Conservation (phyloP, 805 yeast genomes). For the Grigorovia humatica region DNA sequence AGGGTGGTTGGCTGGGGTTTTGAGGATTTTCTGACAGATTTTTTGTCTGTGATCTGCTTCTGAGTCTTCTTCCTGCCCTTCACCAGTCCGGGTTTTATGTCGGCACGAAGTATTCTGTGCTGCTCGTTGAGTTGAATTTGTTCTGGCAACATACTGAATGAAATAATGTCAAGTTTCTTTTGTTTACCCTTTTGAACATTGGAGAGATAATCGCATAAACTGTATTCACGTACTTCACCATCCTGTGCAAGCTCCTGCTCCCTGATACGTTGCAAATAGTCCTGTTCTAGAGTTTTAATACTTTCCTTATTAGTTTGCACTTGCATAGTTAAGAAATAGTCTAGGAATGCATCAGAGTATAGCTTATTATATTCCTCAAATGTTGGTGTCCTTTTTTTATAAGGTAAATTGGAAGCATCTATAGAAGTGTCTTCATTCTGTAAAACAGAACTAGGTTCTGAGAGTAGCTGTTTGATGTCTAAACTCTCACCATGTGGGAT, state of each 20-base stretch:
- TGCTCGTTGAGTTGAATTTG: constrained; percentile 3
- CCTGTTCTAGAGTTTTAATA: constrained; percentile 16
- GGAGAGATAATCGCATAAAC: constrained; percentile 16
- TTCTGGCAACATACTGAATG: constrained; percentile 2
- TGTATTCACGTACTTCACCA: constrained; percentile 8
- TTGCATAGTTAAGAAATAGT: constrained; percentile 23
- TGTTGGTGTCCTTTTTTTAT: constrained; percentile 20
- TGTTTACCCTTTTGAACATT: constrained; percentile 14
- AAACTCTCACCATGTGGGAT: constrained; percentile 74
- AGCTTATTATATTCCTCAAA: constrained; percentile 24
- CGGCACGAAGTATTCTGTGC: neutral
- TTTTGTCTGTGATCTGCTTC: neutral
- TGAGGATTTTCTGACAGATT: neutral
- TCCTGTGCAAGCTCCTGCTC: constrained; percentile 9
- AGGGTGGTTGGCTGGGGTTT: neutral
- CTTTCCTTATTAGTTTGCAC: constrained; percentile 19
- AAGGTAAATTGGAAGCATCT: constrained; percentile 16
- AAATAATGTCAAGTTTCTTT: constrained; percentile 17
- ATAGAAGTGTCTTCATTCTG: constrained; percentile 10
- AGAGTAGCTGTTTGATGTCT: constrained; percentile 45
- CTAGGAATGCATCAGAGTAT: constrained; percentile 17
- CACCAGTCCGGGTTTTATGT: neutral
- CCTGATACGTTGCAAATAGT: constrained; percentile 12
- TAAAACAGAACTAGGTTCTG: constrained; percentile 17
- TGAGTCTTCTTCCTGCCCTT: neutral